Percentiles rank a stretch among this genome's conserved stretches.
Evolutionary conservation across 1,284 basidiomycete species (phyloP).

Genomic region (Hypsizygus ulmarius): DNA sequence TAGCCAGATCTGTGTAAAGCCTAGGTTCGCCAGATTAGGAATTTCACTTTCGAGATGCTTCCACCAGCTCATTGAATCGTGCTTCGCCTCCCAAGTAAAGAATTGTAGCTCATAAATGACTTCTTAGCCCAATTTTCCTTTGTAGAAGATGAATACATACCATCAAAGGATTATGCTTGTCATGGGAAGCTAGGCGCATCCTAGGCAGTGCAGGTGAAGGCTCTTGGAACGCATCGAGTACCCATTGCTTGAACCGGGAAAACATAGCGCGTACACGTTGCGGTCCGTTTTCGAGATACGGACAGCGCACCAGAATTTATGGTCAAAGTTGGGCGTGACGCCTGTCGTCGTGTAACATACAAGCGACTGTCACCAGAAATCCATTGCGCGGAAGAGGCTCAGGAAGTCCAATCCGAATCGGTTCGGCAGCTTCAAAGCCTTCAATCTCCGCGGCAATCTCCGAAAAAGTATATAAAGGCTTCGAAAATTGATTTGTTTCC

Average conservation of each 20-base stretch:
- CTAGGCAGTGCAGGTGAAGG: constrained; percentile 43
- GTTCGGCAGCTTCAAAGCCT: constrained; percentile 1
- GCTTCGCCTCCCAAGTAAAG: constrained; percentile 75
- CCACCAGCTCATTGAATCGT: constrained; percentile 75
- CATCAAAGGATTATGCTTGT: constrained; percentile 60
- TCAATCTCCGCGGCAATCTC: constrained; percentile 19
- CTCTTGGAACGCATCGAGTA: constrained; percentile 19
- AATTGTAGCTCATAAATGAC: constrained; percentile 63
- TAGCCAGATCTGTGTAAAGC: constrained; percentile 82
- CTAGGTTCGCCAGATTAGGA: constrained; percentile 69
- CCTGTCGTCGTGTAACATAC: not conserved
- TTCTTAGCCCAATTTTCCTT: not conserved
- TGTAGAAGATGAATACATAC: constrained; percentile 31
- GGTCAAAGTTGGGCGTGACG: not conserved
- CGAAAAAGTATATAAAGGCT: constrained; percentile 11
- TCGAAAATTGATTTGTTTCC: constrained; percentile 17
- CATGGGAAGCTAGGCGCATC: constrained; percentile 58
- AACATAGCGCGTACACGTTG: constrained; percentile 20
- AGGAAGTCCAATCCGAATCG: too few species aligned
- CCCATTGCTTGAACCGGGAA: constrained; percentile 27
- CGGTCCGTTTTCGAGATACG: not conserved
- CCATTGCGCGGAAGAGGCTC: not conserved
- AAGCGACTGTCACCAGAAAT: not conserved
- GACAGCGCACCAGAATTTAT: not conserved
- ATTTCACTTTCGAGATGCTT: constrained; percentile 73